Evolutionary conservation across 345 rosid species (phyloP), one percentile per base, ranked within the genome.

Genomic region (Durio zibethinus): DNA sequence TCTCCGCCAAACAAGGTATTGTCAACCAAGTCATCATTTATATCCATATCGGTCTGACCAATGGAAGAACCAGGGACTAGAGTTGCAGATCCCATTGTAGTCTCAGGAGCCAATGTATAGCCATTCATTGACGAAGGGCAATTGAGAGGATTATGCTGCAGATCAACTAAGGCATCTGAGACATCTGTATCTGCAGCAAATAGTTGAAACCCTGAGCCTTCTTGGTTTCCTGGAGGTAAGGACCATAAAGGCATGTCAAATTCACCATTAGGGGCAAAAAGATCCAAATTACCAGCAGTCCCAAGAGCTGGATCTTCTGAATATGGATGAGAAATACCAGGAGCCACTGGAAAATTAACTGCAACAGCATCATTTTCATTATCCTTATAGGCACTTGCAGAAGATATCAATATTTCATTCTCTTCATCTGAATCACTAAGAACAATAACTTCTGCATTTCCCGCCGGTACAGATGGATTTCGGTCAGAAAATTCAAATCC

Each of bases 351-450:
- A 89, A 89, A 89, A 82, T 80, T 75, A 69, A 91, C 86, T 82
- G 84, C 93, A 25, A 77, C 86, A 65, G 80, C 84, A 63, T 86
- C 91, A 70, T 80, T 70, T 74, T 48, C 87, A 83, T 81, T 85
- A 75, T 83, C 86, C 81, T 83, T 81, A 79, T 82, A 92, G 70
- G 80, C 83, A 80, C 86, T 82, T 68, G 87, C 82, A 48, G 93
- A 80, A 63, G 92, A 83, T 73, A 94, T 79, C 57, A 84, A 74
- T 16, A 89, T 66, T 78, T 92, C 96, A 82, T 90, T 88, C 35
- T 90, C 99, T 15, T 90, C 97, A 70, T 97, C 99, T 29, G 99
- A 92, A 84, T 92, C 99, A 82, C 89, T 92, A 60, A 97, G 93
- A 81, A 91, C 87, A 72, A 96, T 96, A 74, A 96, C 85, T 77